A percentile compares a stretch with the other conserved stretches of the same genome.
Evolutionary conservation across 2,329 filamentous ascomycete genomes (phyloP).

Genomic region (Beauveria varroae): DNA sequence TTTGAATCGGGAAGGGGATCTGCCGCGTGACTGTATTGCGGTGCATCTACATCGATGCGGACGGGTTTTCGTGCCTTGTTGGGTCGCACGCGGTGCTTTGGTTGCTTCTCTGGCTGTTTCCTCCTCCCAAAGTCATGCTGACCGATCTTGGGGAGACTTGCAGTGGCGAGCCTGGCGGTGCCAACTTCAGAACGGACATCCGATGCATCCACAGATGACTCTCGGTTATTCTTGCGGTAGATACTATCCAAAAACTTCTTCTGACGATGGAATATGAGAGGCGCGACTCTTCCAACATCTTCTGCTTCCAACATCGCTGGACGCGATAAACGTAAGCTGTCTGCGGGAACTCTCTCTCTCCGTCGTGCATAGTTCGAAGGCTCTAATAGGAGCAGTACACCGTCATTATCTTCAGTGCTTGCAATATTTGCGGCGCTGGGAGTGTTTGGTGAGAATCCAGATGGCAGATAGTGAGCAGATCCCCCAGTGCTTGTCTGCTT

Average conservation of each 20-base stretch:
- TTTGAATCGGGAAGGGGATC: conserved; percentile 36
- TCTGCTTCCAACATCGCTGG: conserved; percentile 51
- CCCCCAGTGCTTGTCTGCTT: conserved; percentile 22
- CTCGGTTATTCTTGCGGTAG: conserved; percentile 35
- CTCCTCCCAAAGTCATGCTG: background rate
- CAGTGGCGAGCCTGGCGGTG: background rate
- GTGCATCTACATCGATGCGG: conserved; percentile 40
- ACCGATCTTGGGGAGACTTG: background rate
- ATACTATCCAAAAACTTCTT: conserved; percentile 50
- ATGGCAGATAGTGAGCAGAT: conserved; percentile 10
- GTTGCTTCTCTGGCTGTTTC: conserved; percentile 6
- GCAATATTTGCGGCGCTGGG: background rate
- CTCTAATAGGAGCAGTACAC: background rate
- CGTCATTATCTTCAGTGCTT: background rate
- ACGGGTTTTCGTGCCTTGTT: conserved; percentile 24
- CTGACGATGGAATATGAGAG: conserved; percentile 37
- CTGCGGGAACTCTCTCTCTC: background rate
- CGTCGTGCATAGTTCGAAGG: background rate
- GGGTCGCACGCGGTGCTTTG: conserved; percentile 16
- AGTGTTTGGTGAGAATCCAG: background rate
- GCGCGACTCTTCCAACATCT: conserved; percentile 25
- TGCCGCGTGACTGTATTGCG: conserved; percentile 45
- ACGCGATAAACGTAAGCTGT: conserved; percentile 20
- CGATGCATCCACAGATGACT: conserved; percentile 13
- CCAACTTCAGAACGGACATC: background rate